Conservation (phyloP, 2,329 filamentous ascomycete genomes). For the Fusarium sp. region DNA sequence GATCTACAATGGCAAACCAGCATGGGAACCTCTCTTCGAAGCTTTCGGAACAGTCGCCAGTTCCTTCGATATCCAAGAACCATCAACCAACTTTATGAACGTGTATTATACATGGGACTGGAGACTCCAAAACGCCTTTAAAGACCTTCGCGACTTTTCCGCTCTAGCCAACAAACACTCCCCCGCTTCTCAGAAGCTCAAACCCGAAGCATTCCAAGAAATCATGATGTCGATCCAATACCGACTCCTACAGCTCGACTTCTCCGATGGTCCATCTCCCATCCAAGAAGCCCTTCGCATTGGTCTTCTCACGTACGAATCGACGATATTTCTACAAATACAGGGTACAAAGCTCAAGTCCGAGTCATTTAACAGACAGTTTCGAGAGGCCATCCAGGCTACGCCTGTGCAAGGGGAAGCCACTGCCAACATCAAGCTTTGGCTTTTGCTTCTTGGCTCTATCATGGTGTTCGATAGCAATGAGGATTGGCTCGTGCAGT, state of each 20-base stretch:
- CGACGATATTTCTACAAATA: conserved; percentile 44
- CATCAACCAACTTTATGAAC: conserved; percentile 2
- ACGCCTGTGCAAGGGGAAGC: not conserved
- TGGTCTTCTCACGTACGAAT: conserved; percentile 47
- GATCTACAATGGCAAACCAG: conserved; percentile 31
- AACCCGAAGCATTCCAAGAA: conserved; percentile 44
- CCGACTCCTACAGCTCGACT: conserved; percentile 42
- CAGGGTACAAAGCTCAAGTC: conserved; percentile 34
- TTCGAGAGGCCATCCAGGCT: conserved; percentile 24
- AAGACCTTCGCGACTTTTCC: conserved; percentile 48
- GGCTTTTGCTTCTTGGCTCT: conserved; percentile 42
- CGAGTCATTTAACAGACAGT: conserved; percentile 8
- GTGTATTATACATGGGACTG: conserved; percentile 34
- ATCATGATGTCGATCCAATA: conserved; percentile 48
- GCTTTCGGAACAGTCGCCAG: not conserved
- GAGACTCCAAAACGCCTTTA: conserved; percentile 42
- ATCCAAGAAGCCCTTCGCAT: conserved; percentile 41
- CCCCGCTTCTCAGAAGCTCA: conserved; percentile 37
- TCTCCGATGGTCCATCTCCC: conserved; percentile 6
- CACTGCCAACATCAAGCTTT: conserved; percentile 39
- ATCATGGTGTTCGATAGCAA: conserved; percentile 35
- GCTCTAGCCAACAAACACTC: conserved; percentile 40
- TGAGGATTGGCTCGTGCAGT: conserved; percentile 40
- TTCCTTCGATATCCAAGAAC: not conserved
- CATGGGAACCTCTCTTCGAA: conserved; percentile 33